These are phyloP conservation scores for Penicillium taxi DNA, from an alignment of 495 filamentous ascomycete species.

Conservation along the genomic window DNA sequence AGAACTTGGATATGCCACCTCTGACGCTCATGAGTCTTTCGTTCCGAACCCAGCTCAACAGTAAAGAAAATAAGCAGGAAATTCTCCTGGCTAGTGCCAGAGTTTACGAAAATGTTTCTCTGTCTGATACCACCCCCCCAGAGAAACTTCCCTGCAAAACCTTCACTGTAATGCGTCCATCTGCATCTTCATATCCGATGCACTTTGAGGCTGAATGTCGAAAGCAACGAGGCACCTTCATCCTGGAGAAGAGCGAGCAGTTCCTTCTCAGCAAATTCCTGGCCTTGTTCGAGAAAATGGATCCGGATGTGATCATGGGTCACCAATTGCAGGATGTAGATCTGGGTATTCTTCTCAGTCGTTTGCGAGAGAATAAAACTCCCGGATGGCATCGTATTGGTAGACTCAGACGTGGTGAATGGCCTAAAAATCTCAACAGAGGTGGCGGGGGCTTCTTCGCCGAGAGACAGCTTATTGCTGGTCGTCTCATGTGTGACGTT, in stretches of 20 bases:
- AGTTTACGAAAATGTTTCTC: constrained; percentile 81
- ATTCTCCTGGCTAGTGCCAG: constrained; percentile 83
- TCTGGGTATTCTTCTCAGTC: constrained; percentile 79
- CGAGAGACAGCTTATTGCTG: constrained; percentile 82
- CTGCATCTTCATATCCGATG: constrained; percentile 63
- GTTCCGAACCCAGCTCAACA: constrained; percentile 78
- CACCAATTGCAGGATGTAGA: constrained; percentile 96
- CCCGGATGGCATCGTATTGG: constrained; percentile 90
- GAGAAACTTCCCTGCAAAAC: constrained; percentile 83
- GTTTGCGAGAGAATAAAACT: constrained; percentile 82
- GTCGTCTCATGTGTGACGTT: constrained; percentile 86
- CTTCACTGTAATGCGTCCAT: constrained; percentile 84
- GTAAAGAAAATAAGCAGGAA: constrained; percentile 93
- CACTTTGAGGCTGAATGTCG: constrained; percentile 73
- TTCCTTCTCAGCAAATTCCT: constrained; percentile 81
- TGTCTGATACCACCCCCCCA: constrained; percentile 79
- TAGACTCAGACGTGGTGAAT: constrained; percentile 69
- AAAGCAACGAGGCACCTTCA: constrained; percentile 64
- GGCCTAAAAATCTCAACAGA: constrained; percentile 84
- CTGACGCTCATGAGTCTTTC: constrained; percentile 92
- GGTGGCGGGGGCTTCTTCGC: constrained; percentile 85
- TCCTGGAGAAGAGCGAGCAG: constrained; percentile 71
- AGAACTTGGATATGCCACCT: constrained; percentile 72
- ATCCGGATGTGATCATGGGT: constrained; percentile 93
- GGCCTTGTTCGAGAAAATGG: constrained; percentile 74